A percentile compares a stretch with the other conserved stretches of the same genome.
phyloP scores from a whole-genome alignment of 495 filamentous ascomycete genomes.

The Podospora bellae-mahoneyi region DNA sequence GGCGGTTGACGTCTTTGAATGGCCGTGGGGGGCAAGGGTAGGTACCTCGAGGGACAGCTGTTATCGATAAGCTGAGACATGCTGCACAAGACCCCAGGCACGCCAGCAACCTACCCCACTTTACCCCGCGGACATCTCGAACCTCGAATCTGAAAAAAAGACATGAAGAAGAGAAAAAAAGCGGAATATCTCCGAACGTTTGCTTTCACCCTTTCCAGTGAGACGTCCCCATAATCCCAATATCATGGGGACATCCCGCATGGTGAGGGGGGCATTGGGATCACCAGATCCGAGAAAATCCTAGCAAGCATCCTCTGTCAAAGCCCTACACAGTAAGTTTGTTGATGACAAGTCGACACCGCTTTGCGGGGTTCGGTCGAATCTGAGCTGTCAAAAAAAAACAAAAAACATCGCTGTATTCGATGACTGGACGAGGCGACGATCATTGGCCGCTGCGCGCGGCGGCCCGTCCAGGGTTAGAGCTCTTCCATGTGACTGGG shows the following conservation, averaged over 20 bases:
- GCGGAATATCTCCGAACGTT: background rate
- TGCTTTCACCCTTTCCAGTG: background rate
- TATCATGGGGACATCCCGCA: background rate
- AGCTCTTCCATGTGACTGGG: conserved; percentile 8
- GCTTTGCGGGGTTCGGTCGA: conserved; percentile 6
- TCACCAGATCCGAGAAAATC: background rate
- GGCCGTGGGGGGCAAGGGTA: conserved; percentile 8
- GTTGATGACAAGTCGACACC: conserved; percentile 1
- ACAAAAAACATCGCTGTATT: background rate
- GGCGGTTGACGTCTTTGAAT: conserved; percentile 12
- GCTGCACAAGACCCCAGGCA: background rate
- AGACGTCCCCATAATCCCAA: background rate
- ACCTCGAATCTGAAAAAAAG: background rate
- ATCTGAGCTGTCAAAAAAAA: background rate
- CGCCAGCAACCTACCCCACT: background rate
- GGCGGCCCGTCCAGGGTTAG: background rate
- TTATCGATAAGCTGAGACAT: conserved; percentile 10
- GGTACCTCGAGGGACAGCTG: background rate
- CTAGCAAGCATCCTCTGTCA: background rate
- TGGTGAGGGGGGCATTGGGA: background rate
- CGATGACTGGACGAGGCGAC: background rate
- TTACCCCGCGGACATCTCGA: conserved; percentile 4
- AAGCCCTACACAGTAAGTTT: background rate
- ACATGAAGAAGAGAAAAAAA: background rate
- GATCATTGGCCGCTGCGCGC: background rate